A percentile compares a stretch with the other conserved stretches of the same genome.
These are phyloP conservation scores for Chlamydomonas applanata DNA, from an alignment of 139 green algal genomes.

Conservation along the genomic window DNA sequence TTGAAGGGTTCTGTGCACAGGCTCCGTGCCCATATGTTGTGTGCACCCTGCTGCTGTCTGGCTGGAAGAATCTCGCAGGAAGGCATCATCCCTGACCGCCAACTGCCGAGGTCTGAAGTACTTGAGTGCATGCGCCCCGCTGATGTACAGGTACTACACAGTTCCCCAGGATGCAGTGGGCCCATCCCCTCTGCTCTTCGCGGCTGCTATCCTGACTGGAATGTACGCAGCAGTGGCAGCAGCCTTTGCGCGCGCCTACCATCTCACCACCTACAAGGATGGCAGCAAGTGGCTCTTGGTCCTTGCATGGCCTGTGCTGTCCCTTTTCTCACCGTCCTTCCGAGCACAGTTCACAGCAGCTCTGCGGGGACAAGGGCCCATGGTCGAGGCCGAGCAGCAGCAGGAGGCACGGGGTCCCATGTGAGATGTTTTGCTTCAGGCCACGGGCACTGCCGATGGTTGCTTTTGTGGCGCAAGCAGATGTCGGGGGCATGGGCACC, in stretches of 20 bases:
- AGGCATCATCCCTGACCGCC: too few relatives aligned
- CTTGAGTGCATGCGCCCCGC: neutral
- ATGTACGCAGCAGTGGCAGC: constrained; percentile 32
- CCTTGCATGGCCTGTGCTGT: constrained; percentile 40
- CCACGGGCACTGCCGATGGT: too few relatives aligned
- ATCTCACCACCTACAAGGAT: constrained; percentile 33
- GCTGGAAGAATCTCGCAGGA: too few relatives aligned
- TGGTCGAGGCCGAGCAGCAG: too few relatives aligned
- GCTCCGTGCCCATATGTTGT: neutral
- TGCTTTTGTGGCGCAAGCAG: too few relatives aligned
- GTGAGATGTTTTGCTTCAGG: too few relatives aligned
- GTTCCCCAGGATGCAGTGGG: neutral
- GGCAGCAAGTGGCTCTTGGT: constrained; percentile 29
- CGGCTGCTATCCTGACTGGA: constrained; percentile 16
- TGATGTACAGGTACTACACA: neutral
- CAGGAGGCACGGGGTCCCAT: too few relatives aligned
- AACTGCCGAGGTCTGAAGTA: too few relatives aligned
- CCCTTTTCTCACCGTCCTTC: constrained; percentile 25
- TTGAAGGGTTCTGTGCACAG: neutral
- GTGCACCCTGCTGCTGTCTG: neutral
- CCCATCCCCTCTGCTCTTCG: constrained; percentile 17
- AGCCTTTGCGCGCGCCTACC: constrained; percentile 37
- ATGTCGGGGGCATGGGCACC: too few relatives aligned
- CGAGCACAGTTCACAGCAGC: constrained; percentile 36
- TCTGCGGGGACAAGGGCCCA: constrained; percentile 19